Percentiles rank a stretch among this genome's conserved stretches.
These are phyloP conservation scores for Escovopsis sp. DNA, from an alignment of 2,329 filamentous ascomycete genomes.

Conservation along the genomic window DNA sequence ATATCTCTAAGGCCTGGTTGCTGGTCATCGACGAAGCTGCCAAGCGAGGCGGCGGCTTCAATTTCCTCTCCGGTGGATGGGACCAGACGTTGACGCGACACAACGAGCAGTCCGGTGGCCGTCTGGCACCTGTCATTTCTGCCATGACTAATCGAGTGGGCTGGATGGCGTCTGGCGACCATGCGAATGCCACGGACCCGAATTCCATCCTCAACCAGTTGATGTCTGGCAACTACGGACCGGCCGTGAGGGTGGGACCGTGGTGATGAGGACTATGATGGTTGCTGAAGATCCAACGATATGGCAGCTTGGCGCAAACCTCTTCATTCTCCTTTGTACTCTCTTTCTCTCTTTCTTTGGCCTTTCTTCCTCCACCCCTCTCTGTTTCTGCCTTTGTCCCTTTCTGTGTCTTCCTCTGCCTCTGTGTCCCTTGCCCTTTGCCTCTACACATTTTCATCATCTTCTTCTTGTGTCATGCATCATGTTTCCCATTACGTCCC, in stretches of 20 bases:
- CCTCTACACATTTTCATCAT: too few relatives aligned
- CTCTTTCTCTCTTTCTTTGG: constrained; percentile 19
- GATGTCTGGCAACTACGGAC: constrained; percentile 42
- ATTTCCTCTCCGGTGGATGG: constrained; percentile 81
- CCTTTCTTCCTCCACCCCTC: constrained; percentile 20
- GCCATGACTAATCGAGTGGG: constrained; percentile 60
- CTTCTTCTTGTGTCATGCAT: too few relatives aligned
- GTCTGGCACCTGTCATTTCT: constrained; percentile 63
- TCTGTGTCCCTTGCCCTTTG: too few relatives aligned
- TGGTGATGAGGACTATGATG: constrained; percentile 27
- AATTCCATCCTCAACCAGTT: constrained; percentile 48
- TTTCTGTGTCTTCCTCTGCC: too few relatives aligned
- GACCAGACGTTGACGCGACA: constrained; percentile 77
- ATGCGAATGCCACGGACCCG: constrained; percentile 23
- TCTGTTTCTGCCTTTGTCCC: too few relatives aligned
- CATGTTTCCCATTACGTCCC: too few relatives aligned
- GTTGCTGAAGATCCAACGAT: constrained; percentile 5
- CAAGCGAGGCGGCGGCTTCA: constrained; percentile 81
- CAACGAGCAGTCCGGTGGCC: constrained; percentile 71
- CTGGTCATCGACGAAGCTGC: constrained; percentile 79
- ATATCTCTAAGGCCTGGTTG: constrained; percentile 87
- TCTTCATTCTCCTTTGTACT: constrained; percentile 14
- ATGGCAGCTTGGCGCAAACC: constrained; percentile 14
- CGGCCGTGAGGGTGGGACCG: constrained; percentile 46
- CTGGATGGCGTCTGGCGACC: constrained; percentile 48